phyloP scores from a whole-genome alignment of 2,329 filamentous ascomycete genomes.

The Trichoderma simmonsii region DNA sequence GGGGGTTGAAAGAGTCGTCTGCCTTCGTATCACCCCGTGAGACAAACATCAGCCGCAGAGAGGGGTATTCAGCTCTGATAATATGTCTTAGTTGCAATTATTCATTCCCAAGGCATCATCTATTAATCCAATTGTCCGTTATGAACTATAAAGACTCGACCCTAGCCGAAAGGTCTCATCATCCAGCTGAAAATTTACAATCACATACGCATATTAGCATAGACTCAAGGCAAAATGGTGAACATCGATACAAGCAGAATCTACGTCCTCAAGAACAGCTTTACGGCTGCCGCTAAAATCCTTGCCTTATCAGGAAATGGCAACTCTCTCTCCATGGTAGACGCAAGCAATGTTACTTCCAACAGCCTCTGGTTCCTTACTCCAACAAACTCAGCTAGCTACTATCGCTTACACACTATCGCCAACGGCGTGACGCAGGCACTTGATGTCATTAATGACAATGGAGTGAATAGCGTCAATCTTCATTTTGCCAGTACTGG shows the following conservation, averaged over 20 bases:
- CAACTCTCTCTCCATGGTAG: not conserved
- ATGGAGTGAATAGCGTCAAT: not conserved
- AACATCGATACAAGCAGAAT: not conserved
- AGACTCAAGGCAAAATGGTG: slow-evolving; percentile 8
- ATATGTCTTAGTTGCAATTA: not conserved
- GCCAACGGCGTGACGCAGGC: not conserved
- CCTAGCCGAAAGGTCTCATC: not conserved
- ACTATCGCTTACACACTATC: slow-evolving; percentile 1
- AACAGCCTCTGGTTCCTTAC: slow-evolving; percentile 9
- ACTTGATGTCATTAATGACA: slow-evolving; percentile 1
- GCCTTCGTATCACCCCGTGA: not conserved
- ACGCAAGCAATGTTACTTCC: not conserved
- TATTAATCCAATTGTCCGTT: not conserved
- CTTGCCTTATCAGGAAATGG: not conserved
- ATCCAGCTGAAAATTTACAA: not conserved
- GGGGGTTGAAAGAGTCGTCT: not conserved
- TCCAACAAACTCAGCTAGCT: not conserved
- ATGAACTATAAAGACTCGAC: not conserved
- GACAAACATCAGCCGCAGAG: not conserved
- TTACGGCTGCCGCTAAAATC: not conserved
- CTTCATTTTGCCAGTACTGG: not conserved
- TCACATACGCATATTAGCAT: not conserved
- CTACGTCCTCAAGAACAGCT: slow-evolving; percentile 5
- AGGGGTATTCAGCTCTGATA: not conserved
- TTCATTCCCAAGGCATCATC: not conserved